Evolutionary conservation across 306 rosid species (phyloP), one percentile per base, ranked within the genome.

Genomic region (Malus sieversii): DNA sequence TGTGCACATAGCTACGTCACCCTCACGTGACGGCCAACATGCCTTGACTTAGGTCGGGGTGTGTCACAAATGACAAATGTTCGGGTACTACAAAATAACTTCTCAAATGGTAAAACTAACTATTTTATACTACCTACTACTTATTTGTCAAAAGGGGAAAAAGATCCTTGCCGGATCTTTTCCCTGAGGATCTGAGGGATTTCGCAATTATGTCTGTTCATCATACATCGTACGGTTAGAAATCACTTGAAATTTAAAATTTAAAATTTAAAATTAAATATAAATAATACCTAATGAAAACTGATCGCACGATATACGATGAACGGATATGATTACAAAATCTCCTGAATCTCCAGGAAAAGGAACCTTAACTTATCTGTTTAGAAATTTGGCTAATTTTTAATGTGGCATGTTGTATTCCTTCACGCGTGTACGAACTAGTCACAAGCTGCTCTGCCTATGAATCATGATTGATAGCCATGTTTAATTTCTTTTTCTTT

Each of bases 381-480:
- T 38, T 59, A 35, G 68, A 73, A 73, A n/a, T 48, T 22, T 59
- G 25, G 30, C 25, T 25, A 58, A 7, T 15, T 15, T 14, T 30
- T 15, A 40, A 58, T 58, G 52, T n/a, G 33, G n/a, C 30, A 71
- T 44, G 16, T 12, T 35, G 30, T 44, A 14, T 18, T 58, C 40
- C 20, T 25, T 73, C 69, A 42, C 69, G 14, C 60, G 59, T 73
- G 59, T 73, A 59, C 52, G 29, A 67, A 9, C 5, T 13, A 10
- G 68, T 73, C 77, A 73, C 69, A 60, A 18, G 75, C 75, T 5
- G 8, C 60, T 69, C 20, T 60, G 69, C 44, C 18, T 8, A 15
- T 14, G 20, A 60, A 27, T 61, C 70, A 76, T 57, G 52, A 55
- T 70, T 23, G 82, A 64, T 64, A 20, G 44, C 16, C 44, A 30